Conservation (phyloP, 352 stramenopile genomes). For the Phytophthora brassicae region DNA sequence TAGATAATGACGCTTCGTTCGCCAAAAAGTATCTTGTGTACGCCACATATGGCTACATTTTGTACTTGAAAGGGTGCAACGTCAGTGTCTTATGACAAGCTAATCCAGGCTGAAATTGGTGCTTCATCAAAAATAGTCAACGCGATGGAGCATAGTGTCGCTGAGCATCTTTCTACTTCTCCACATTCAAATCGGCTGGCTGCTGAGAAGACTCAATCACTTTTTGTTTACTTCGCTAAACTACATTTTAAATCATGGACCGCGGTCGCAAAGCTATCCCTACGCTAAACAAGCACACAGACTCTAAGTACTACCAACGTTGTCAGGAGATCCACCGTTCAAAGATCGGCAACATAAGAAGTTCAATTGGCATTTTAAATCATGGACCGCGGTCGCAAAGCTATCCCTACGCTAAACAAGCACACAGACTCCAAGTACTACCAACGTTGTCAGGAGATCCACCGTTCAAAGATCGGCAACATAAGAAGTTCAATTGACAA, state of each 20-base stretch:
- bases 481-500: slow-evolving; percentile 97
- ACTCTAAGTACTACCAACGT: slow-evolving; percentile 85
- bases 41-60: slow-evolving; percentile 24
- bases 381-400: slow-evolving; percentile 87
- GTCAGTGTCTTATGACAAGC: slow-evolving; percentile 29
- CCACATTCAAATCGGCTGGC: slow-evolving; percentile 23
- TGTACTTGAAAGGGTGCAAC: slow-evolving; percentile 19
- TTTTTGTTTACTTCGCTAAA: not conserved
- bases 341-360: slow-evolving; percentile 90
- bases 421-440: slow-evolving; percentile 88
- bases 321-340: slow-evolving; percentile 83
- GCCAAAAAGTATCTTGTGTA: slow-evolving; percentile 29
- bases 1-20: slow-evolving; percentile 17
- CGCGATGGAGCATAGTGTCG: not conserved
- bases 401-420: slow-evolving; percentile 86
- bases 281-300: slow-evolving; percentile 88
- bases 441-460: slow-evolving; percentile 84
- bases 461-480: slow-evolving; percentile 71
- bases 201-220: not conserved
- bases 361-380: slow-evolving; percentile 73
- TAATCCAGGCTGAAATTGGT: slow-evolving; percentile 9
- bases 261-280: slow-evolving; percentile 83
- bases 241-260: slow-evolving; percentile 74
- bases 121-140: slow-evolving; percentile 23
- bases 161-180: not conserved